Percentiles rank a stretch among this genome's conserved stretches.
phyloP scores from a whole-genome alignment of 2,329 filamentous ascomycete genomes.

The Colletotrichum endophyticum region DNA sequence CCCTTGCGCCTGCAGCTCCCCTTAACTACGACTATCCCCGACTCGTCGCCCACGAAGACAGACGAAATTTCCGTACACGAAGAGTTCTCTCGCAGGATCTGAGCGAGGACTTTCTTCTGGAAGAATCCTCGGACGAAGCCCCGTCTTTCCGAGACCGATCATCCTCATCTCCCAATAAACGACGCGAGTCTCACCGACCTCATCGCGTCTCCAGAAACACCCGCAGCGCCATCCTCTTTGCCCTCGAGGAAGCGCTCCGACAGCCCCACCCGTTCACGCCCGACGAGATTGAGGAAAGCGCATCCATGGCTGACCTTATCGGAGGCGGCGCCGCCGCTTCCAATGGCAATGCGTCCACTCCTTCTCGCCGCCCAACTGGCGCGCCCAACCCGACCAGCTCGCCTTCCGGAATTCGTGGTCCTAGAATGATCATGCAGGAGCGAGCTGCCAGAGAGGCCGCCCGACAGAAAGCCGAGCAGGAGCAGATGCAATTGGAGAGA shows the following conservation, averaged over 20 bases:
- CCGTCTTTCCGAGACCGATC: slow-evolving; percentile 24
- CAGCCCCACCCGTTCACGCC: slow-evolving; percentile 83
- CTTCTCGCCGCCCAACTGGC: slow-evolving; percentile 48
- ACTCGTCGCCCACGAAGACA: slow-evolving; percentile 28
- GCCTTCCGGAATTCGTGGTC: slow-evolving; percentile 76
- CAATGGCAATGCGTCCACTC: slow-evolving; percentile 55
- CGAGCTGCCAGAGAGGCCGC: slow-evolving; percentile 78
- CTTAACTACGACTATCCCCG: slow-evolving; percentile 17
- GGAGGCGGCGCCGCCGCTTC: slow-evolving; percentile 60
- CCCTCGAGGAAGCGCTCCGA: slow-evolving; percentile 88
- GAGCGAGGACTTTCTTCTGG: slow-evolving; percentile 47
- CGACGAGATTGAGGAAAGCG: slow-evolving; percentile 86
- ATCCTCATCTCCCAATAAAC: slow-evolving; percentile 33
- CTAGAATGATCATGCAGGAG: slow-evolving; percentile 90
- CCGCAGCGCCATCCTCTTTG: slow-evolving; percentile 88
- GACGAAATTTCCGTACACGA: slow-evolving; percentile 25
- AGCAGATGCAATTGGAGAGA: slow-evolving; percentile 62
- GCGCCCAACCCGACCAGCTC: slow-evolving; percentile 58
- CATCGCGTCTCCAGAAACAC: slow-evolving; percentile 81
- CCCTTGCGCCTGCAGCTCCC: slow-evolving; percentile 13
- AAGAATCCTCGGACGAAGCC: slow-evolving; percentile 38
- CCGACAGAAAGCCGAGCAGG: slow-evolving; percentile 69
- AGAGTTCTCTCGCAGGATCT: slow-evolving; percentile 54
- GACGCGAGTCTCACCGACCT: slow-evolving; percentile 44
- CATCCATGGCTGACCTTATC: slow-evolving; percentile 85